Base-by-base conservation (phyloP, 2,329 filamentous ascomycete genomes). In the Grosmannia serpens region DNA sequence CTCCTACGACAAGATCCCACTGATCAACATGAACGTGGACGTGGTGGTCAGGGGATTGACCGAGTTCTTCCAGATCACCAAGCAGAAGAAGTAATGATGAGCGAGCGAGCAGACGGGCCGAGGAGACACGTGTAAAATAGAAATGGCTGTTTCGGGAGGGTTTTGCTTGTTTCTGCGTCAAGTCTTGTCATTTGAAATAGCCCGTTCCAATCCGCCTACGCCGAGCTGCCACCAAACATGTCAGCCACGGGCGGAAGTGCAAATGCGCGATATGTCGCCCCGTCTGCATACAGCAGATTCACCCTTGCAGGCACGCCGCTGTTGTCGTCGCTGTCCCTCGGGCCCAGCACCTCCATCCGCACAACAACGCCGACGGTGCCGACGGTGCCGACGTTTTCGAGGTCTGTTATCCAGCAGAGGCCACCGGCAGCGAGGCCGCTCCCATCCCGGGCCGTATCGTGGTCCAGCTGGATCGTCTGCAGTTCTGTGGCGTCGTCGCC, bases 1-100 rank as follows among this genome's bases (percentile, higher is more conserved):
- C 58, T 88, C 86, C 31, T 89, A 89, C 65, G 87, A 91, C 68
- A 89, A 88, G 75, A 89, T 92, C 75, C 86, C 87, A 4, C 75
- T 91, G 62, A 88, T 95, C 62, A 90, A 91, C 65, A 90, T 92
- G 82, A 94, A 95, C 66, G 87, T 92, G 2, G 86, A 89, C 66
- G 85, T 89, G 0, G 86, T 91, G 35, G 88, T 91, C 55, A 84
- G 88, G 66, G 89, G 89, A 0, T 71, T 95, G 67, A 83, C 84
- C 46, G 84, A 91, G 68, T 89, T 94, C 62, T 94, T 94, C 66
- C 80, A 86, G 66, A 85, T 87, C 60, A 86, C 83, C 10, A 86
- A 84, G 69, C 75, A 78, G 57, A 81, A 73, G 53, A 73, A 60
- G 57, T 61, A 60, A 56, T 15, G 13, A 10, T 2, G 3, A 17